These are phyloP conservation scores for Dactylis glomerata DNA, from an alignment of 176 grass and related monocot species.

Conservation along the genomic window DNA sequence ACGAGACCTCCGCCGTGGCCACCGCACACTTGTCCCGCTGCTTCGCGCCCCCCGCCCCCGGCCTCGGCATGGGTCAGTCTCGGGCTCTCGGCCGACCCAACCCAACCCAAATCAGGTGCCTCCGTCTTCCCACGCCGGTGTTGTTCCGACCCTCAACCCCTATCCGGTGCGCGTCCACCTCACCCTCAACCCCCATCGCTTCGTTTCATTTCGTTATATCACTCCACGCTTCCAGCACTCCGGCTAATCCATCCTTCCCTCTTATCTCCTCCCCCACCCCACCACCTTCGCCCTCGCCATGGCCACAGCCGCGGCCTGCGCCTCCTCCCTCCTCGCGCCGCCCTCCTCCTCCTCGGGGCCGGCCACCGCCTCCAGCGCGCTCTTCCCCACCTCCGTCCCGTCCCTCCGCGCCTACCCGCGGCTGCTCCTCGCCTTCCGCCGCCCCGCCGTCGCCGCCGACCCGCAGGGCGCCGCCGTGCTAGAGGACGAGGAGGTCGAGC, in stretches of 20 bases:
- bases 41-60: not conserved
- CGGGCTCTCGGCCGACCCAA: not conserved
- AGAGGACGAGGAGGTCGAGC: not conserved
- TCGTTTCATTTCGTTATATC: not conserved
- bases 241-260: slow-evolving; percentile 24
- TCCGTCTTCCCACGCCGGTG: not conserved
- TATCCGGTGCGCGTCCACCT: slow-evolving; percentile 23
- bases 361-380: slow-evolving; percentile 4
- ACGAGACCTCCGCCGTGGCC: not conserved
- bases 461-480: slow-evolving; percentile 41
- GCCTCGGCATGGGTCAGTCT: not conserved
- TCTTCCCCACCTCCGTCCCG: slow-evolving; percentile 40
- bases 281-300: slow-evolving; percentile 4
- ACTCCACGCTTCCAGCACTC: slow-evolving; percentile 29
- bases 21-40: slow-evolving; percentile 9
- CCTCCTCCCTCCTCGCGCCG: slow-evolving; percentile 44
- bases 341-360: not conserved
- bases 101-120: slow-evolving; percentile 5
- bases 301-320: slow-evolving; percentile 31
- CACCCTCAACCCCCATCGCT: not conserved
- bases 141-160: no score
- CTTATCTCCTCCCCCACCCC: not conserved
- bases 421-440: slow-evolving; percentile 38
- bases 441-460: slow-evolving; percentile 43
- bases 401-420: slow-evolving; percentile 44